These are phyloP conservation scores for Fomitiporia mediterranea DNA, from an alignment of 1,284 basidiomycete genomes.

Conservation along the genomic window DNA sequence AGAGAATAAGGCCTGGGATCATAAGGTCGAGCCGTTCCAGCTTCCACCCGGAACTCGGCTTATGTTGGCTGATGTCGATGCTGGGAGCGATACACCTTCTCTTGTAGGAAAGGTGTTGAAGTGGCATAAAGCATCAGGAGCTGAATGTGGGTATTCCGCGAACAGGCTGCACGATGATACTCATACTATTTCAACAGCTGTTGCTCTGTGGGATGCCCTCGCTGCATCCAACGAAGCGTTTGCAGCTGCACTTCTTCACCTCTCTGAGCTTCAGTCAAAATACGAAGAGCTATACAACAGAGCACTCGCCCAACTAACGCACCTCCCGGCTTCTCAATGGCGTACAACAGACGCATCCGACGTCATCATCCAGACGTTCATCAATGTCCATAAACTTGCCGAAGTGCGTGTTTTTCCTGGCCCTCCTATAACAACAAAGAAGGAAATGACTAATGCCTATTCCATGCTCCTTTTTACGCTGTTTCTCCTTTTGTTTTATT, in stretches of 20 bases:
- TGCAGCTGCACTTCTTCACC: constrained; percentile 43
- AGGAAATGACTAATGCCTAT: too few relatives aligned
- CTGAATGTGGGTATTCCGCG: constrained; percentile 45
- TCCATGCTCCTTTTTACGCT: too few relatives aligned
- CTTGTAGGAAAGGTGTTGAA: constrained; percentile 84
- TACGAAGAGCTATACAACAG: constrained; percentile 47
- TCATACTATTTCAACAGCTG: constrained; percentile 39
- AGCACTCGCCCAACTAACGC: constrained; percentile 56
- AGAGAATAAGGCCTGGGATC: constrained; percentile 62
- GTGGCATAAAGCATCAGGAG: constrained; percentile 69
- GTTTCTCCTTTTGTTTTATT: too few relatives aligned
- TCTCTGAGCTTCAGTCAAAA: constrained; percentile 44
- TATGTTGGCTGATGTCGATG: constrained; percentile 89
- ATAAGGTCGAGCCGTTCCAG: constrained; percentile 60
- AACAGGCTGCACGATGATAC: background rate
- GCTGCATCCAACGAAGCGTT: constrained; percentile 58
- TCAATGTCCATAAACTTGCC: constrained; percentile 49
- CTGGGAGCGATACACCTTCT: constrained; percentile 90
- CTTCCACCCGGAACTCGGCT: constrained; percentile 79
- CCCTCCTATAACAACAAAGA: too few relatives aligned
- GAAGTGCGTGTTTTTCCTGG: constrained; percentile 40
- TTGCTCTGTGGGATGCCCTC: constrained; percentile 66
- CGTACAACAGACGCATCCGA: constrained; percentile 2
- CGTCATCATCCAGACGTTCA: constrained; percentile 46
- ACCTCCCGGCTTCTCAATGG: constrained; percentile 48